Evolutionary conservation across 257 asterid species (phyloP).

Genomic region (Rauvolfia tetraphylla): DNA sequence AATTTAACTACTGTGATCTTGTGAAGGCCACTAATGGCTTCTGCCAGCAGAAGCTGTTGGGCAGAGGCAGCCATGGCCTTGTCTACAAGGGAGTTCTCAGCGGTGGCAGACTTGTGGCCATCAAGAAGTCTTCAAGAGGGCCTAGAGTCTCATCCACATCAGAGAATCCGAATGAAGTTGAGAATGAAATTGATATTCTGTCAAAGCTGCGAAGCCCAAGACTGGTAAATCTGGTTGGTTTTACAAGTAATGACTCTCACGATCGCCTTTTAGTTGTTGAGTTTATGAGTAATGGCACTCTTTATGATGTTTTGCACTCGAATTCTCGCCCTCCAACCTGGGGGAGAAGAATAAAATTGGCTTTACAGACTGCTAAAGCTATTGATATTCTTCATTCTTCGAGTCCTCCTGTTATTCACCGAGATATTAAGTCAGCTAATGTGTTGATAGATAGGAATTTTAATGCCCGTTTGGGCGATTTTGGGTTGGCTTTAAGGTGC

Average conservation of each 20-base stretch:
- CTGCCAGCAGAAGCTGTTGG: slow-evolving; percentile 60
- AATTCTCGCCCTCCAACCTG: slow-evolving; percentile 56
- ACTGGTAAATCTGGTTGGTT: slow-evolving; percentile 75
- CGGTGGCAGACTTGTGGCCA: slow-evolving; percentile 66
- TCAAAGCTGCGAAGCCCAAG: slow-evolving; percentile 63
- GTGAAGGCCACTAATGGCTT: slow-evolving; percentile 74
- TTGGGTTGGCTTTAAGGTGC: slow-evolving; percentile 74
- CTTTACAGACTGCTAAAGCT: slow-evolving; percentile 71
- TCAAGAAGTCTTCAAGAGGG: slow-evolving; percentile 62
- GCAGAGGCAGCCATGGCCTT: slow-evolving; percentile 81
- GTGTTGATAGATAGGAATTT: slow-evolving; percentile 64
- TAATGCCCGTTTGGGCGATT: slow-evolving; percentile 80
- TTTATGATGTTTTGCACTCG: slow-evolving; percentile 65
- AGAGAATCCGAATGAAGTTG: slow-evolving; percentile 56
- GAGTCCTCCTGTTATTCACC: slow-evolving; percentile 68
- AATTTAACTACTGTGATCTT: slow-evolving; percentile 70
- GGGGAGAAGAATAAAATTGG: slow-evolving; percentile 71
- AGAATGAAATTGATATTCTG: slow-evolving; percentile 67
- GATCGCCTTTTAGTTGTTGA: slow-evolving; percentile 75
- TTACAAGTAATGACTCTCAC: slow-evolving; percentile 33
- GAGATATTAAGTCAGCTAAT: slow-evolving; percentile 83
- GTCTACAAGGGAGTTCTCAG: slow-evolving; percentile 77
- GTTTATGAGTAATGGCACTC: slow-evolving; percentile 83
- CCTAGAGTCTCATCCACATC: slow-evolving; percentile 27
- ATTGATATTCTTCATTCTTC: slow-evolving; percentile 58